Percentiles rank a stretch among this genome's conserved stretches.
Conservation (phyloP, 2,329 filamentous ascomycete species). For the Dothistroma pini region DNA sequence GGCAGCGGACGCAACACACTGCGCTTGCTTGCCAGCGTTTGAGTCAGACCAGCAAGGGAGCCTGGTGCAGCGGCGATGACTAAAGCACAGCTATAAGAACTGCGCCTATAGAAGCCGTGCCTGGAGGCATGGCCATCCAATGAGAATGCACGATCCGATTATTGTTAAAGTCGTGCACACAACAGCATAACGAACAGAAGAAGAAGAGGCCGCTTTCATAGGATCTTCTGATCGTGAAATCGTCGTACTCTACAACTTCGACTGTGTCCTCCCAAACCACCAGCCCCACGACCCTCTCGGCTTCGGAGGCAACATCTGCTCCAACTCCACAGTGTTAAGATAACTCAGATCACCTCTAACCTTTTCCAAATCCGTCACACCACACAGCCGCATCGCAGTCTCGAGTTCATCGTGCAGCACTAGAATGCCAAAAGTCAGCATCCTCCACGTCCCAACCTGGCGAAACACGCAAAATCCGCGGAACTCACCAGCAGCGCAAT, state of each 20-base stretch:
- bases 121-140: too few species aligned
- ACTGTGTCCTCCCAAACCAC: slow-evolving; percentile 21
- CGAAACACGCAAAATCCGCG: not conserved
- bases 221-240: too few species aligned
- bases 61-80: too few species aligned
- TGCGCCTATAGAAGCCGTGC: too few species aligned
- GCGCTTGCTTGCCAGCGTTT: too few species aligned
- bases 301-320: slow-evolving; percentile 45
- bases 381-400: slow-evolving; percentile 64
- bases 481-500: slow-evolving; percentile 53
- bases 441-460: not conserved
- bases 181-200: too few species aligned
- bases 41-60: too few species aligned
- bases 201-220: too few species aligned
- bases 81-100: too few species aligned
- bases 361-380: slow-evolving; percentile 58
- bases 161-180: too few species aligned
- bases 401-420: slow-evolving; percentile 57
- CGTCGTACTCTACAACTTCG: slow-evolving; percentile 15
- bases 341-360: slow-evolving; percentile 55
- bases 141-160: too few species aligned
- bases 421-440: slow-evolving; percentile 18
- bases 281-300: slow-evolving; percentile 10
- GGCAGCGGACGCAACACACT: too few species aligned
- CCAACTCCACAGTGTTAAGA: slow-evolving; percentile 53